These are phyloP conservation scores for Stephania yunnanensis DNA, from an alignment of 164 flowering plant genomes.

Conservation along the genomic window DNA sequence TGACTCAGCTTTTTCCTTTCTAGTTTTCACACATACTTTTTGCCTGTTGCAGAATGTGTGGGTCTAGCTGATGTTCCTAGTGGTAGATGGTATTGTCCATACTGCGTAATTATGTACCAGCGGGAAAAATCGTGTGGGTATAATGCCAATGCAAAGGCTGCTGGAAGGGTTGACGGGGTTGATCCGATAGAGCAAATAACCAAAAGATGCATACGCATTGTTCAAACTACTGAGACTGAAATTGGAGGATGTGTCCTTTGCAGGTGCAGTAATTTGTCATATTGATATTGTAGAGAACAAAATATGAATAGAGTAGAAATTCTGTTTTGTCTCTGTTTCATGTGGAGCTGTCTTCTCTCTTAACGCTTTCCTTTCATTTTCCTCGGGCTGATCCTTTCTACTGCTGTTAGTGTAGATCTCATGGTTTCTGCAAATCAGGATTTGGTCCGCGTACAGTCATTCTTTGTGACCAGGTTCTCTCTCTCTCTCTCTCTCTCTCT, in stretches of 20 bases:
- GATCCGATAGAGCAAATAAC: conserved; percentile 66
- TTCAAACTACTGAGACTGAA: conserved; percentile 37
- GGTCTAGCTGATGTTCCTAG: conserved; percentile 37
- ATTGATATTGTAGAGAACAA: background rate
- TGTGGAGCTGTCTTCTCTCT: background rate
- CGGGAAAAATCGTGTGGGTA: conserved; percentile 47
- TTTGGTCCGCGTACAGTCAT: conserved; percentile 77
- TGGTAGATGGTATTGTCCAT: conserved; percentile 67
- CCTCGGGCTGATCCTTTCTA: conserved; percentile 1
- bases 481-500: background rate
- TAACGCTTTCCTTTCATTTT: background rate
- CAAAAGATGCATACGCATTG: conserved; percentile 67
- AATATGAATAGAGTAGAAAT: no score
- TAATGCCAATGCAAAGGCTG: conserved; percentile 72
- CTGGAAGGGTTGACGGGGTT: conserved; percentile 69
- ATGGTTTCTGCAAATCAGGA: conserved; percentile 46
- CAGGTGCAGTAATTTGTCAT: conserved; percentile 42
- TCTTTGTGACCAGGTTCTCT: conserved; percentile 86
- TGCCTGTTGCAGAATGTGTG: conserved; percentile 55
- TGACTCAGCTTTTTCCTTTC: background rate
- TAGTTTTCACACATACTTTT: conserved; percentile 14
- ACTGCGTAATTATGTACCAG: conserved; percentile 47
- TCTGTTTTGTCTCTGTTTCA: background rate
- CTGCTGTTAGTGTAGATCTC: conserved; percentile 40
- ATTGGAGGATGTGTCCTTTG: conserved; percentile 66